Evolutionary conservation across 176 grass and related monocot species (phyloP), one percentile per base, ranked within the genome.

Genomic region (Calamus simplicifolius): DNA sequence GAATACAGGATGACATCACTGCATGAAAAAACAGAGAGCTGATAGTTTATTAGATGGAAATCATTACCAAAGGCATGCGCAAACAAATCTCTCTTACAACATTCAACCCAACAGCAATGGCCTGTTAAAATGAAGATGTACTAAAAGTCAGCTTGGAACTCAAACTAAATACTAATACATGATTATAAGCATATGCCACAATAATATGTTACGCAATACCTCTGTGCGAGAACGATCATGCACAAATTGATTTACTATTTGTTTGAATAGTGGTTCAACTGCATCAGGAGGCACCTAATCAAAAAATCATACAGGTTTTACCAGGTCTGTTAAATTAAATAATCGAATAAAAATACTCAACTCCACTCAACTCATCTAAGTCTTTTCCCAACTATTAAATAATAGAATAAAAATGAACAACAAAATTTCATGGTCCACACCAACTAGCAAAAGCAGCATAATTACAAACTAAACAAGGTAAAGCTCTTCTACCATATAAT

Each of bases 201-300:
- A 16, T 38, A 51, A 21, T 21, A 28, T 59, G 12, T 51, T 58
- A 54, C 16, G 10, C 26, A 73, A 23, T 68, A 97, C 92, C 92
- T 97, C 92, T 25, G 92, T 82, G 17, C 86, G 84, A 77, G 92
- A 86, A 53, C 78, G 84, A 61, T 97, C 92, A 73, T 97, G 86
- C 54, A 97, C 92, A 79, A 97, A 97, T 50, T 90, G 84, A 91
- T 97, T 97, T 66, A 97, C 92, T 72, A 97, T 97, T 77, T 90
- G 87, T 66, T 82, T 88, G 73, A 97, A 97, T 16, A 97, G 62
- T 68, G 92, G 87, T 67, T 97, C 92, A 69, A 97, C 87, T 28
- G 78, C 92, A 91, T 97, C 87, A 27, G 92, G 92, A 27, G 92
- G 92, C 49, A 97, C 92, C 84, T 97, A 74, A 51, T 43, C 35